Evolutionary conservation across 371 early-diverging fungal species (phyloP), one percentile per base, ranked within the genome.

Genomic region (Capillidium heterosporum): DNA sequence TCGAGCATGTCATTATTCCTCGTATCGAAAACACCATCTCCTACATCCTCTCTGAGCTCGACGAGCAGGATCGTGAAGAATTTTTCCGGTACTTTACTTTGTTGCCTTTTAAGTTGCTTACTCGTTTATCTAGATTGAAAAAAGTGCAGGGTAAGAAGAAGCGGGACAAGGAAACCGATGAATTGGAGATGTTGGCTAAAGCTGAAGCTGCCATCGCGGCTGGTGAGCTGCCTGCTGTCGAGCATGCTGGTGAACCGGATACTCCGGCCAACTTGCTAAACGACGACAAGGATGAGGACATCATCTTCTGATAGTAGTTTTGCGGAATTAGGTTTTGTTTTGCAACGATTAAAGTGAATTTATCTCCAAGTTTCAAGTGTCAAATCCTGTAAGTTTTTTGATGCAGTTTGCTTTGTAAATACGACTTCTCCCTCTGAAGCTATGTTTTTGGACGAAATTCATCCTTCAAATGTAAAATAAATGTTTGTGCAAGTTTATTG

Each of bases 31-130:
- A 97, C 74, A 99, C 99, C 47, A 93, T 98, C 66, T 79, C 77
- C 61, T 95, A 92, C 67, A 95, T 99, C 61, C 82, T 82, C 48
- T 89, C 95, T 28, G 99, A 99, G 71, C 78, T 99, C 54, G 99
- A 99, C 65, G 99, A 99, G 68, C 88, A 88, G 74, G 99, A 99
- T 67, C 82, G 99, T 68, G 99, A 99, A 72, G 99, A 99, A 64
- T 99, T 99, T 73, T 99, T 93, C 68, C 76, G 95, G 79, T 82
- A 67, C 47, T n/a, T 32, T 35, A 10, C 17, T 41, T 15, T 48
- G 1, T 15, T 27, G 39, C 27, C 10, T 43, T n/a, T 32, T 10
- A 23, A 24, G 11, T 31, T 27, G 43, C 15, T 48, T 29, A 21
- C 23, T 35, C 21, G 5, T 41, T 46, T 44, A 43, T 42, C 47